These are phyloP conservation scores for Backusella tuberculispora DNA, from an alignment of 192 early-diverging fungal species.

Conservation along the genomic window DNA sequence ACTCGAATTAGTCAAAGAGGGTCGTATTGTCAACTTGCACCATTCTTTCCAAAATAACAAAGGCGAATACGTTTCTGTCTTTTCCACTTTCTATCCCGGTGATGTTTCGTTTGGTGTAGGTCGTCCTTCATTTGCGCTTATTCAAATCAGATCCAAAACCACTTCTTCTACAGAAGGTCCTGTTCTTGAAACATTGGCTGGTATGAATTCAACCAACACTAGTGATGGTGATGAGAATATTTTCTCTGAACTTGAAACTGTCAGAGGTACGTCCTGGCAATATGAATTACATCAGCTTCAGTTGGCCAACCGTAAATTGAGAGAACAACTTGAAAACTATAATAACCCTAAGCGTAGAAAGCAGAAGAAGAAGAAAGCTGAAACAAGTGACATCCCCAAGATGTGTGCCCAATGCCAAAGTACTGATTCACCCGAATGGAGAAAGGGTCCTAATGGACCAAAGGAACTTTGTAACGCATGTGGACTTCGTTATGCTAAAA, in stretches of 20 bases:
- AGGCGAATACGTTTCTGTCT: constrained; percentile 38
- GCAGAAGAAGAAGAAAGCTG: constrained; percentile 27
- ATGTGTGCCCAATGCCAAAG: constrained; percentile 37
- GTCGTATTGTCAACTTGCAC: constrained; percentile 30
- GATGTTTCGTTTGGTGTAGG: constrained; percentile 24
- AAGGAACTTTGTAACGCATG: constrained; percentile 70
- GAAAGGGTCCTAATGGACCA: constrained; percentile 61
- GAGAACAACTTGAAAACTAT: constrained; percentile 55
- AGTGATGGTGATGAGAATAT: constrained; percentile 41
- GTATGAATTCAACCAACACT: background rate
- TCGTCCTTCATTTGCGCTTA: constrained; percentile 39
- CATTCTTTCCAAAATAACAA: constrained; percentile 45
- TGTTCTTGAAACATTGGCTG: constrained; percentile 21
- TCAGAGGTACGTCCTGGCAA: constrained; percentile 58
- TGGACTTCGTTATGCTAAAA: constrained; percentile 60
- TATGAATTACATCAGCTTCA: constrained; percentile 68
- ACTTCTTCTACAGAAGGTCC: background rate
- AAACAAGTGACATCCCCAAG: constrained; percentile 19
- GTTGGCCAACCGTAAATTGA: constrained; percentile 57
- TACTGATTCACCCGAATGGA: constrained; percentile 42
- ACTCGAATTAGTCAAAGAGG: constrained; percentile 29
- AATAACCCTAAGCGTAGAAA: constrained; percentile 42
- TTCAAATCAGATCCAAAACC: constrained; percentile 29
- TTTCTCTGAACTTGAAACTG: constrained; percentile 47
- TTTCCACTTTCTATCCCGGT: constrained; percentile 47